phyloP scores from a whole-genome alignment of 768 basidiomycete species.

The Podaxis sp. region DNA sequence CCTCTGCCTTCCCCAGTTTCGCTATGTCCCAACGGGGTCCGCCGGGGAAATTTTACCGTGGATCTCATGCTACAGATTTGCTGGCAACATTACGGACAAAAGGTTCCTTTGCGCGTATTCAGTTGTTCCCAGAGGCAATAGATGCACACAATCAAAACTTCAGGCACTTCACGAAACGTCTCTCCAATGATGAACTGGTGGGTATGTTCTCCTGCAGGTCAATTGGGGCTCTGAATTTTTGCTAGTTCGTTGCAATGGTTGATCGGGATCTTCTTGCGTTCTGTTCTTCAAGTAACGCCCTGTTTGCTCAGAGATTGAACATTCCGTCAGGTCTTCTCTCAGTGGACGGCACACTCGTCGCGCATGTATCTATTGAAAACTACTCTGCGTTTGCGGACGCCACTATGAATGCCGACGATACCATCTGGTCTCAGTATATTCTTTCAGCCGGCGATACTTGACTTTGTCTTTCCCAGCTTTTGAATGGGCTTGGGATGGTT shows the following conservation, averaged over 20 bases:
- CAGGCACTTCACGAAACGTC: conserved; percentile 40
- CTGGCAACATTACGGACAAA: conserved; percentile 48
- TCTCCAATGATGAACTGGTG: conserved; percentile 53
- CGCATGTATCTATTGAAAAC: conserved; percentile 55
- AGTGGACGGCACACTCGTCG: conserved; percentile 42
- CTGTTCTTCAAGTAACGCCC: conserved; percentile 47
- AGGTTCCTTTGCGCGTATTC: conserved; percentile 45
- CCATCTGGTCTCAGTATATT: conserved; percentile 33
- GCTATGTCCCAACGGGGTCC: conserved; percentile 35
- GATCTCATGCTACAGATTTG: conserved; percentile 41
- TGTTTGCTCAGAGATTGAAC: conserved; percentile 45
- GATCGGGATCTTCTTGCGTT: conserved; percentile 52
- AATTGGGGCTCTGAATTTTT: background rate
- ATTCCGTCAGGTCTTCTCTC: conserved; percentile 42
- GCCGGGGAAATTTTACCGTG: conserved; percentile 59
- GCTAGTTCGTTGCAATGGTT: conserved; percentile 54
- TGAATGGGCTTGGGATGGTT: background rate
- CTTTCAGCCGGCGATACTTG: background rate
- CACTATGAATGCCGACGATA: conserved; percentile 35
- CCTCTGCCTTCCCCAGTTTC: conserved; percentile 32
- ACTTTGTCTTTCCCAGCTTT: background rate
- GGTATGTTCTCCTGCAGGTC: conserved; percentile 14
- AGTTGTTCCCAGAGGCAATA: conserved; percentile 33
- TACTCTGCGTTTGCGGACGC: conserved; percentile 56
- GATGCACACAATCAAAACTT: conserved; percentile 43